Evolutionary conservation across 306 rosid species (phyloP), one percentile per base, ranked within the genome.

Genomic region (Carpinus fangiana): DNA sequence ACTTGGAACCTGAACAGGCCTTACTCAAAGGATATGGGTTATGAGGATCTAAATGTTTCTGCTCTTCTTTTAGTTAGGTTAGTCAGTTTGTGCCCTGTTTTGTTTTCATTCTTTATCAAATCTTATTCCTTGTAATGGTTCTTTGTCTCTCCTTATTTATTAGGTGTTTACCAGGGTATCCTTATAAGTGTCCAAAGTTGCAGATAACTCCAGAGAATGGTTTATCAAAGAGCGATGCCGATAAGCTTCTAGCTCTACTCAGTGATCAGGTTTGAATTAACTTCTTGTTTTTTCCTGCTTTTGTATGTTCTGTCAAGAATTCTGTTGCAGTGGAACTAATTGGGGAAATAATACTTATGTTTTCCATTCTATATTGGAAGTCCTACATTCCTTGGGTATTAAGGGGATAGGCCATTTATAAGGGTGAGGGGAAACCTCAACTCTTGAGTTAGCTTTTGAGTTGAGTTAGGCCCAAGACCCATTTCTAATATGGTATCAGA

Each of bases 131-230:
- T 74, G 73, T 70, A 21, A 79, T 79, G 69, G 56, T 13, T 65
- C 7, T 55, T 45, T 70, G 74, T 12, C 73, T 20, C 56, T 11
- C 53, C 20, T 77, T 55, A 66, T 73, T 74, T 64, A 7, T 70
- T 80, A 94, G 98, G 88, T 90, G 85, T 87, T 79, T 92, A 73
- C 97, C 98, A 28, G 98, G 97, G 23, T 94, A 94, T 84, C 98
- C 98, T 80, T 89, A 84, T 90, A 94, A 92, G 87, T 90, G 90
- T 38, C 97, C 98, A 16, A 94, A 88, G 90, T 85, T 94, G 88
- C 93, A 86, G 84, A 85, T 94, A 77, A 87, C 82, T 81, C 90
- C 94, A 11, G 97, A 94, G 78, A 76, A 79, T 67, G 98, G 97
- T 75, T 80, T 92, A 69, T 84, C 89, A 12, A 82, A 90, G 75